Evolutionary conservation across 2,329 filamentous ascomycete genomes (phyloP).

Genomic region (Zalaria sp.): DNA sequence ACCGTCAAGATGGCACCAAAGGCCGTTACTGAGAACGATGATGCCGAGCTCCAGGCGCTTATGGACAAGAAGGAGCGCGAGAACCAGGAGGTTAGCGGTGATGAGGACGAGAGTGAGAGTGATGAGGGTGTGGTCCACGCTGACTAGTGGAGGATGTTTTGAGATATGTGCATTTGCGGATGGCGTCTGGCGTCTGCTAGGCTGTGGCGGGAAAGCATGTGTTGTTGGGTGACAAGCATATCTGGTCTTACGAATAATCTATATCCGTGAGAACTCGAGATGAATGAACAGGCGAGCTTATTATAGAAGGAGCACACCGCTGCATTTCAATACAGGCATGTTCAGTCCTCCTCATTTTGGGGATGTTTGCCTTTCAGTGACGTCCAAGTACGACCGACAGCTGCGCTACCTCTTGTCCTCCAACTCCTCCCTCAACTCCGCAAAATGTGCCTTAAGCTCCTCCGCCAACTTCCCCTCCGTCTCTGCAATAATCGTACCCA

Average conservation of each 20-base stretch:
- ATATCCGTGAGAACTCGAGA: too few relatives aligned
- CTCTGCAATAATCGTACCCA: conserved; percentile 76
- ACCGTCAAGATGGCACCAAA: conserved; percentile 97
- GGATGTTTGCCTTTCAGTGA: too few relatives aligned
- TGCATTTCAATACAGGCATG: too few relatives aligned
- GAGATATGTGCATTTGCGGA: too few relatives aligned
- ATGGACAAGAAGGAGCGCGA: conserved; percentile 99
- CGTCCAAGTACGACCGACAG: too few relatives aligned
- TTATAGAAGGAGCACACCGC: too few relatives aligned
- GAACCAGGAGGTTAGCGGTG: conserved; percentile 94
- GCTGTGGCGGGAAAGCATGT: too few relatives aligned
- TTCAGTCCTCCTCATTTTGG: too few relatives aligned
- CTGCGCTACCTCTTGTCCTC: not conserved
- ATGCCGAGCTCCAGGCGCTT: conserved; percentile 87
- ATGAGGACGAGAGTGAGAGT: conserved; percentile 90
- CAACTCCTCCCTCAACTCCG: conserved; percentile 35
- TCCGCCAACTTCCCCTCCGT: conserved; percentile 55
- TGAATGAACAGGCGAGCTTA: too few relatives aligned
- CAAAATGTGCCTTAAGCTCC: conserved; percentile 66
- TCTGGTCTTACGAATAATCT: too few relatives aligned
- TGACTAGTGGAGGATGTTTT: conserved; percentile 3
- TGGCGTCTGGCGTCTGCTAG: too few relatives aligned
- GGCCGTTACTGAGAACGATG: conserved; percentile 96
- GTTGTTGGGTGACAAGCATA: too few relatives aligned
- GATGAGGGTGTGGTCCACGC: conserved; percentile 65